These are phyloP conservation scores for Nitzschia inconspicua DNA, from an alignment of 108 stramenopile genomes.

Conservation along the genomic window DNA sequence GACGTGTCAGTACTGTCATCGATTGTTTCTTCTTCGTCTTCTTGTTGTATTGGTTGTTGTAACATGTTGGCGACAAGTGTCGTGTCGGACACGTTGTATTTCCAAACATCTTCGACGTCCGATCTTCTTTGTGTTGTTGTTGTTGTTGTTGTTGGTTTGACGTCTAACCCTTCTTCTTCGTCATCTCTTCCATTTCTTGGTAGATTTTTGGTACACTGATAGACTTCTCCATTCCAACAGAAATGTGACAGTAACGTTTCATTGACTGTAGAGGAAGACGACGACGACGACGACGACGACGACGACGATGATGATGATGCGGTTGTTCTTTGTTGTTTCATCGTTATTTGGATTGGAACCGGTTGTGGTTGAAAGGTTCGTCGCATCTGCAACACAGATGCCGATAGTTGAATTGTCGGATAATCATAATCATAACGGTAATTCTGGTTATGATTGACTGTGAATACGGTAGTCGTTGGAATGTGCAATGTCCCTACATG, in stretches of 20 bases:
- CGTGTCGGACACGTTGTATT: constrained; percentile 20
- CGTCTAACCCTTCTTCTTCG: no score
- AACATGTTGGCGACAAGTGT: constrained; percentile 10
- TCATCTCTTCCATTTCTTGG: no score
- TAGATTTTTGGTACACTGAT: no score
- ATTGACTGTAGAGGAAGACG: no score
- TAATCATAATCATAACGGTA: no score
- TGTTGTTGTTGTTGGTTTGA: not conserved
- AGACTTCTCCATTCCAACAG: constrained; percentile 83
- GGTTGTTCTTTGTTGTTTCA: no score
- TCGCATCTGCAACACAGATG: constrained; percentile 71
- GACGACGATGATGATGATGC: no score
- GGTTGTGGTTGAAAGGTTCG: constrained; percentile 41
- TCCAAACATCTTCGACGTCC: not conserved
- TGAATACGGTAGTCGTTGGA: no score
- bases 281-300: no score
- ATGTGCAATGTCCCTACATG: no score
- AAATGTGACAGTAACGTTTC: constrained; percentile 19
- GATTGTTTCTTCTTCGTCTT: not conserved
- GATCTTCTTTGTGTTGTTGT: not conserved
- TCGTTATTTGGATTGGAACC: no score
- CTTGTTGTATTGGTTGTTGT: not conserved
- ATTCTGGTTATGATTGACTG: no score
- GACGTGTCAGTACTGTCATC: not conserved
- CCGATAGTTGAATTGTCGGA: constrained; percentile 33